Evolutionary conservation across 208 protist genomes (phyloP), one percentile per base, ranked within the genome.

Genomic region (Porcisia hertigi): DNA sequence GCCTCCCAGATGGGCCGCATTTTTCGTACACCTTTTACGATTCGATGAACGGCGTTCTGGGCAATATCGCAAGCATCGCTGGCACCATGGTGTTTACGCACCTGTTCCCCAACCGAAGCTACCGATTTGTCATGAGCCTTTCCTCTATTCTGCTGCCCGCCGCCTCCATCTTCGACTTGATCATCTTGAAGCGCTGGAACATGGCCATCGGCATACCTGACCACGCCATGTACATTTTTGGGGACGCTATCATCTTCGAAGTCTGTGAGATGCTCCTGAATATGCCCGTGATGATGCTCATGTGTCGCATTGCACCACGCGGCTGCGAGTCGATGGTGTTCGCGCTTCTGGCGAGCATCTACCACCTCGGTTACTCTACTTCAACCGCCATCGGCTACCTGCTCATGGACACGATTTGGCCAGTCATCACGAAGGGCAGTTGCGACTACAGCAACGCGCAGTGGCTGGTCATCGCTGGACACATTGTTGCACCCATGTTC

Each of bases 271-370:
- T 89, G 83, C 71, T 97, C 3, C 64, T 90, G n/a, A 88, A 75
- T 53, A 96, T 96, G 89, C 90, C 94, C 23, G 76, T 67, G 62
- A 73, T 93, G 18, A 77, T 97, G 60, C 82, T 97, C 47, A 91
- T 93, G 73, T 90, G 89, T 6, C 92, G 90, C 49, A 78, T 97
- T 20, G 95, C 91, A 67, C 92, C 94, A n/a, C 86, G 86, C n/a
- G 91, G 90, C 1, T 84, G 90, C 36, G 93, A 97, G 80, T 77
- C 81, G 34, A 96, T 93, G 77, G 86, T 94, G 62, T 92, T 90
- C 39, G 88, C 94, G 16, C 76, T 96, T 14, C 77, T 97, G 16
- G 92, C 85, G 8, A 91, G 91, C 14, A 92, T 93, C 58, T 73
- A 88, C 25, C 88, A 92, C 73, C 80, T 96, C 62, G 93, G 91